Evolutionary conservation across 495 filamentous ascomycete species (phyloP).

Genomic region (Penicillium dipodomyicola): DNA sequence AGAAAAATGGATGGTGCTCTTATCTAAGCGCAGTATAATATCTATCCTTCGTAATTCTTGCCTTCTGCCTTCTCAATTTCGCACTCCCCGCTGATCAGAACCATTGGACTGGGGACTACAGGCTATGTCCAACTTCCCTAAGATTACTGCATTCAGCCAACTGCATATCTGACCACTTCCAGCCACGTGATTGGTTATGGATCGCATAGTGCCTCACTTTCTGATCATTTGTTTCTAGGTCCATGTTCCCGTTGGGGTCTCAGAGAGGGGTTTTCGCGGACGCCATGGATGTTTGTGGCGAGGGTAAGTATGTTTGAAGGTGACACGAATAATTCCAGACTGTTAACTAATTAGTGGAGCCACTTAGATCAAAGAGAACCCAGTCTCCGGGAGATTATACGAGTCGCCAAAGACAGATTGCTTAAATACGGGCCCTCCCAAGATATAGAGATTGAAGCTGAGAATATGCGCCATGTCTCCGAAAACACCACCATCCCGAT

Average conservation of each 20-base stretch:
- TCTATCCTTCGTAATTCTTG: neutral
- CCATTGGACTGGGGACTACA: neutral
- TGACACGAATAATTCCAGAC: neutral
- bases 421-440: slow-evolving; percentile 2
- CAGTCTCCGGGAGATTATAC: neutral
- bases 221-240: neutral
- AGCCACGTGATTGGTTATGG: slow-evolving; percentile 1
- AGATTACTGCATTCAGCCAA: slow-evolving; percentile 1
- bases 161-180: neutral
- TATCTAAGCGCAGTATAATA: neutral
- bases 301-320: neutral
- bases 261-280: neutral
- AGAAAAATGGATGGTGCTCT: slow-evolving; percentile 10
- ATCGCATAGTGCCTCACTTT: neutral
- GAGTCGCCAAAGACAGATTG: neutral
- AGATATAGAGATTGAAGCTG: neutral
- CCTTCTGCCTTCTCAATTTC: no score
- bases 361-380: neutral
- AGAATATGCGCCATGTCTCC: slow-evolving; percentile 6
- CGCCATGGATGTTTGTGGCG: neutral
- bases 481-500: slow-evolving; percentile 3
- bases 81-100: neutral
- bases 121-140: neutral
- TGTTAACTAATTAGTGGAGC: neutral
- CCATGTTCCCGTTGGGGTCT: neutral